A percentile compares a stretch with the other conserved stretches of the same genome.
phyloP scores from a whole-genome alignment of 345 rosid genomes.

The Linum usitatissimum region DNA sequence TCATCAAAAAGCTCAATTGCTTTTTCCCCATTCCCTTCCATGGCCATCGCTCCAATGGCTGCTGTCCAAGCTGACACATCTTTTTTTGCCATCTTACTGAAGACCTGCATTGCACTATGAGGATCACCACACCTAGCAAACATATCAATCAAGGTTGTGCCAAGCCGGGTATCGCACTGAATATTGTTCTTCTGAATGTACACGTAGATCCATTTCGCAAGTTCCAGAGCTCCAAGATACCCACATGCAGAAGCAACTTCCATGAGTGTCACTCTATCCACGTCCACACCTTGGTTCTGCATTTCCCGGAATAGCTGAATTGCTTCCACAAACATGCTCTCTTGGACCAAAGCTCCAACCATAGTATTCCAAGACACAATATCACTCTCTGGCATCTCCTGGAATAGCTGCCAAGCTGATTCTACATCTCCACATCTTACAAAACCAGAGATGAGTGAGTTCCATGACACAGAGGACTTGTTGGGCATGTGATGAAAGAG shows the following conservation, averaged over 20 bases:
- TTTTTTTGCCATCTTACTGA: slow-evolving; percentile 31
- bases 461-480: slow-evolving; percentile 57
- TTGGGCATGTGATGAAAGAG: slow-evolving; percentile 37
- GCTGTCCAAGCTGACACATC: slow-evolving; percentile 74
- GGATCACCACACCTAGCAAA: slow-evolving; percentile 62
- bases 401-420: slow-evolving; percentile 38
- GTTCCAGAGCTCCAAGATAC: slow-evolving; percentile 45
- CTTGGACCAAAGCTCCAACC: slow-evolving; percentile 45
- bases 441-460: slow-evolving; percentile 41
- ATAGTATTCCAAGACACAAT: slow-evolving; percentile 53
- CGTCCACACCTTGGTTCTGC: slow-evolving; percentile 40
- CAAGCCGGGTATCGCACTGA: slow-evolving; percentile 40
- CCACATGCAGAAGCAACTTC: slow-evolving; percentile 57
- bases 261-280: slow-evolving; percentile 46
- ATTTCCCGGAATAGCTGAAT: slow-evolving; percentile 37
- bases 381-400: slow-evolving; percentile 50
- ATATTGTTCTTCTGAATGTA: slow-evolving; percentile 30
- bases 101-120: slow-evolving; percentile 39
- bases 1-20: slow-evolving; percentile 42
- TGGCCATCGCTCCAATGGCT: slow-evolving; percentile 51
- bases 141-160: slow-evolving; percentile 52
- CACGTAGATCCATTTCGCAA: slow-evolving; percentile 46
- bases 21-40: slow-evolving; percentile 35
- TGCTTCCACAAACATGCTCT: slow-evolving; percentile 51
- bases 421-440: slow-evolving; percentile 37